These are phyloP conservation scores for Brettanomyces nanus DNA, from an alignment of 805 yeast genomes.

Conservation along the genomic window DNA sequence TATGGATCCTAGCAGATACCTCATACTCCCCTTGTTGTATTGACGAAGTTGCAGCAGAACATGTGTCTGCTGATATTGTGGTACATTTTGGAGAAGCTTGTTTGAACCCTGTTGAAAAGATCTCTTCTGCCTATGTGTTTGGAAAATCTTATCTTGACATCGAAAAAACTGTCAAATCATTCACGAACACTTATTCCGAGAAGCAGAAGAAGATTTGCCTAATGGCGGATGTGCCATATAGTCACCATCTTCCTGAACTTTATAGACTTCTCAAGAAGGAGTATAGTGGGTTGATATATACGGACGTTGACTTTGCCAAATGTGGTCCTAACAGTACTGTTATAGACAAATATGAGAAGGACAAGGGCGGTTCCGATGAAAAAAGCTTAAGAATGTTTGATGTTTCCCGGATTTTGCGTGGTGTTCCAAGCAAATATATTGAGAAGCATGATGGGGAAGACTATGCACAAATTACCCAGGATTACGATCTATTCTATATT, in stretches of 20 bases:
- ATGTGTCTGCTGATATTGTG: constrained; percentile 75
- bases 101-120: constrained; percentile 62
- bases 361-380: background rate
- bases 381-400: constrained; percentile 5
- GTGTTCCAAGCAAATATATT: constrained; percentile 16
- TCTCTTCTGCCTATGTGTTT: constrained; percentile 74
- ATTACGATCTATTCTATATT: constrained; percentile 60
- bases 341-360: constrained; percentile 15
- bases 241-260: constrained; percentile 35
- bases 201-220: constrained; percentile 40
- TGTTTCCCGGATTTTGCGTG: constrained; percentile 28
- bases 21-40: constrained; percentile 94
- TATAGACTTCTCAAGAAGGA: constrained; percentile 25
- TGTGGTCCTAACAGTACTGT: constrained; percentile 16
- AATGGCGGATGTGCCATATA: constrained; percentile 71
- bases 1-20: constrained; percentile 90
- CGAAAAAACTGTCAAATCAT: constrained; percentile 27
- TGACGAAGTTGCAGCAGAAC: constrained; percentile 95
- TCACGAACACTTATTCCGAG: constrained; percentile 35
- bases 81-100: constrained; percentile 96
- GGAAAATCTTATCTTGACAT: constrained; percentile 57
- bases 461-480: constrained; percentile 26
- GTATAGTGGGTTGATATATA: constrained; percentile 29
- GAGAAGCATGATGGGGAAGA: constrained; percentile 18
- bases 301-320: constrained; percentile 29